Conservation (phyloP, 495 filamentous ascomycete genomes). For the Penicillium atrosanguineum region DNA sequence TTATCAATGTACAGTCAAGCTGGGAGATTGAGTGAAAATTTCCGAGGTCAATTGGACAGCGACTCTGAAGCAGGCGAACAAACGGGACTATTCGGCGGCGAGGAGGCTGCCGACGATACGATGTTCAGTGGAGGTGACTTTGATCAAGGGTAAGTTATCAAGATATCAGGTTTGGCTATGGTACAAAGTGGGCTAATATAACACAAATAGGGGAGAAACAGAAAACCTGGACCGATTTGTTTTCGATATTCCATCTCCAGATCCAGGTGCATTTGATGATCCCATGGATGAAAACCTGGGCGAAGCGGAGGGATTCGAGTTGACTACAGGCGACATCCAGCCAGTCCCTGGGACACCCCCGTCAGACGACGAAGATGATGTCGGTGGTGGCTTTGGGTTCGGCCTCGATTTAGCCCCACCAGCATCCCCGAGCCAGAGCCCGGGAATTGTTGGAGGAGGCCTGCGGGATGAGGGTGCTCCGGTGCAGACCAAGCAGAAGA, state of each 20-base stretch:
- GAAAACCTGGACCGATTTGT: conserved; percentile 46
- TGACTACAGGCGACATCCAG: conserved; percentile 34
- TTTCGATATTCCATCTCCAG: conserved; percentile 41
- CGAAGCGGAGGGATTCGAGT: conserved; percentile 41
- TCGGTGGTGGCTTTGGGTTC: conserved; percentile 29
- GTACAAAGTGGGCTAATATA: conserved; percentile 25
- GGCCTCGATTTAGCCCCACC: conserved; percentile 29
- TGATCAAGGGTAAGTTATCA: conserved; percentile 38
- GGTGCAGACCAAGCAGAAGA: conserved; percentile 42
- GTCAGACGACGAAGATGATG: conserved; percentile 25
- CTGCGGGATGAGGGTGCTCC: conserved; percentile 36
- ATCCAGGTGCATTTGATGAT: conserved; percentile 28
- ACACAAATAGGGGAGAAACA: conserved; percentile 42
- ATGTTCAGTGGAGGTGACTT: conserved; percentile 37
- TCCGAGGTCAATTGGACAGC: conserved; percentile 48
- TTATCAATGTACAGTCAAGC: conserved; percentile 55
- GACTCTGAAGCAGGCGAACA: conserved; percentile 49
- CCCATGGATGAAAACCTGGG: conserved; percentile 28
- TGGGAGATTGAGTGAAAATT: conserved; percentile 62
- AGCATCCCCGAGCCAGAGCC: conserved; percentile 34
- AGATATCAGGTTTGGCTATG: conserved; percentile 7
- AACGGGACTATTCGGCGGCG: conserved; percentile 40
- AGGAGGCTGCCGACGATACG: conserved; percentile 31
- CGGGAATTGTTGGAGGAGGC: conserved; percentile 41
- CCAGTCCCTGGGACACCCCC: conserved; percentile 16